These are phyloP conservation scores for Furculomyces boomerangus DNA, from an alignment of 371 early-diverging fungal species.

Conservation along the genomic window DNA sequence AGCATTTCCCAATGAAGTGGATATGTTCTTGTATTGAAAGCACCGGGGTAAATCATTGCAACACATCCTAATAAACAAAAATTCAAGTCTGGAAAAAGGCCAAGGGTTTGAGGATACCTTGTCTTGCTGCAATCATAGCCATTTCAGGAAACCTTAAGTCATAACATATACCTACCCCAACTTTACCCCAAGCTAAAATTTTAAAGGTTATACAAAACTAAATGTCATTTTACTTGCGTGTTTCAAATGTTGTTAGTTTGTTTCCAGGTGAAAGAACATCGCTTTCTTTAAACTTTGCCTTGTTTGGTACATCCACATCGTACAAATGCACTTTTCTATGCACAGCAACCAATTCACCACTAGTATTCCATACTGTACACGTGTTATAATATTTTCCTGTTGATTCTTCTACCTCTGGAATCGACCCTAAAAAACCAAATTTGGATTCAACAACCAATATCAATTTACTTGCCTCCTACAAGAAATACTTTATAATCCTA, in stretches of 20 bases:
- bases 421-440: no score
- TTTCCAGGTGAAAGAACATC: constrained; percentile 63
- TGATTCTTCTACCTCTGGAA: constrained; percentile 55
- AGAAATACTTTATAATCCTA: constrained; percentile 60
- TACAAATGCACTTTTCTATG: constrained; percentile 69
- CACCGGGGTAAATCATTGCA: constrained; percentile 92
- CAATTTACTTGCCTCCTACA: constrained; percentile 33
- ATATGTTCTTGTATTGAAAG: constrained; percentile 89
- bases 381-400: constrained; percentile 69
- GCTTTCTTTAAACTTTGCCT: constrained; percentile 77
- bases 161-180: constrained; percentile 92
- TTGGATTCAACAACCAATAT: background rate
- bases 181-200: constrained; percentile 37
- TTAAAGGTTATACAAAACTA: constrained; percentile 5
- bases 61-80: constrained; percentile 39
- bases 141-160: constrained; percentile 92
- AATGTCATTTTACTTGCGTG: constrained; percentile 22
- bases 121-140: constrained; percentile 80
- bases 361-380: constrained; percentile 66
- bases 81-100: background rate
- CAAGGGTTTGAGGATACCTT: constrained; percentile 4
- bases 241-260: constrained; percentile 52
- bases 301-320: constrained; percentile 88
- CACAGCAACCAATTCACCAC: constrained; percentile 31
- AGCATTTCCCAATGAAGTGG: constrained; percentile 90